Percentiles rank a stretch among this genome's conserved stretches.
phyloP scores from a whole-genome alignment of 2,329 filamentous ascomycete genomes.

The Epichloe typhina region DNA sequence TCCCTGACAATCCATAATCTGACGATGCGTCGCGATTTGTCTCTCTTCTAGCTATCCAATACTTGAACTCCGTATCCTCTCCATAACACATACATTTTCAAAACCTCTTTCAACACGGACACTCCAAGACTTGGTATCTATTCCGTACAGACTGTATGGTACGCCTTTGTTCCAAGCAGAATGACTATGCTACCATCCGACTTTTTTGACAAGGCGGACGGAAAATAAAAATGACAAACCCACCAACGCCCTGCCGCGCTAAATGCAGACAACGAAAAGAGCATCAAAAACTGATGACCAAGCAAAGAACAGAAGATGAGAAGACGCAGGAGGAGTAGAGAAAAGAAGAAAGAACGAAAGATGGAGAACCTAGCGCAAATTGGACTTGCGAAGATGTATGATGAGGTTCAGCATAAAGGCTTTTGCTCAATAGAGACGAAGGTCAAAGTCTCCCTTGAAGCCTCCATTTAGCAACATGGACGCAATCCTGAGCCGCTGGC shows the following conservation, averaged over 20 bases:
- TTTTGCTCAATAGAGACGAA: slow-evolving; percentile 23
- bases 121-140: not conserved
- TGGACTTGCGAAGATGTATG: not conserved
- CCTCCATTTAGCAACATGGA: slow-evolving; percentile 54
- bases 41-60: not conserved
- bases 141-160: not conserved
- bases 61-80: not conserved
- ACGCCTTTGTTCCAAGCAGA: not conserved
- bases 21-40: not conserved
- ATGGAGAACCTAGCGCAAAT: not conserved
- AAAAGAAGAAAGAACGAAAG: not conserved
- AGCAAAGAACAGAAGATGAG: not conserved
- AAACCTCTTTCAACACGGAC: not conserved
- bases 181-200: not conserved
- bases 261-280: not conserved
- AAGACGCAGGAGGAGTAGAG: not conserved
- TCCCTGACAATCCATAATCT: not conserved
- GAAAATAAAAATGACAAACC: not conserved
- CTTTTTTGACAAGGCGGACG: not conserved
- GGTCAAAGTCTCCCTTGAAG: slow-evolving; percentile 46
- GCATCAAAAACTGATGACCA: not conserved
- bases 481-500: slow-evolving; percentile 49
- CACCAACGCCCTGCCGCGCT: not conserved
- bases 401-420: not conserved
- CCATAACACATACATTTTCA: not conserved